Evolutionary conservation across 1,139 yeast genomes (phyloP).

Genomic region (Pichia sp.): DNA sequence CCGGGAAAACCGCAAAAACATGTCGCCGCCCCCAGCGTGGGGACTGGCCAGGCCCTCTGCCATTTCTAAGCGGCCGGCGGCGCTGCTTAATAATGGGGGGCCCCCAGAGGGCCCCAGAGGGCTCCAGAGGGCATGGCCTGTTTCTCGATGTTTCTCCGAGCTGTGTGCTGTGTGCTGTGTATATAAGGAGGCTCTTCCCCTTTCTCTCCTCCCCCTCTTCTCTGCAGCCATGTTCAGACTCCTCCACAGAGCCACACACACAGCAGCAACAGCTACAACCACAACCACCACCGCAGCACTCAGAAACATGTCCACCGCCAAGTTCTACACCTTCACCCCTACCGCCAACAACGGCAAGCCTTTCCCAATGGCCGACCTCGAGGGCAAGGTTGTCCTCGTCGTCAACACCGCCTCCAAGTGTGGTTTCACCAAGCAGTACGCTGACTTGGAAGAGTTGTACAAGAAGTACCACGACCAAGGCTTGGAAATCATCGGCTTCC

Average conservation of each 20-base stretch:
- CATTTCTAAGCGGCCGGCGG: neutral
- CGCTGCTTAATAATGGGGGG: too few species aligned
- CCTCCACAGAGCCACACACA: neutral
- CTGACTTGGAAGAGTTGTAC: slow-evolving; percentile 80
- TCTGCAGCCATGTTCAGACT: neutral
- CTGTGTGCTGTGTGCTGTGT: too few species aligned
- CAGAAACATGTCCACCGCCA: slow-evolving; percentile 22
- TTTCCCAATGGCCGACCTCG: slow-evolving; percentile 63
- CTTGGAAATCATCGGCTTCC: slow-evolving; percentile 84
- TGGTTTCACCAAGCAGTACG: slow-evolving; percentile 85
- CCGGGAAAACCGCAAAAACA: too few species aligned
- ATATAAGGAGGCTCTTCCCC: too few species aligned
- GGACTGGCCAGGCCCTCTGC: too few species aligned
- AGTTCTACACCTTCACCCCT: slow-evolving; percentile 59
- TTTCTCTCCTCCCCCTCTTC: too few species aligned
- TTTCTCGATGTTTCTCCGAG: too few species aligned
- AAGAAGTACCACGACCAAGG: slow-evolving; percentile 75
- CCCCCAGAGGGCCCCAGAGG: too few species aligned
- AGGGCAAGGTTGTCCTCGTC: slow-evolving; percentile 88
- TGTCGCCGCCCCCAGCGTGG: too few species aligned
- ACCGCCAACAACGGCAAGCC: slow-evolving; percentile 57
- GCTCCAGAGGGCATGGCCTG: too few species aligned
- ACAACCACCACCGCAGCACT: neutral
- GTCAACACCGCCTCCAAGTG: slow-evolving; percentile 94
- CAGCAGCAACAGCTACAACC: neutral